phyloP scores from a whole-genome alignment of 2,329 filamentous ascomycete species.

The Tolypocladium cylindrosporum region DNA sequence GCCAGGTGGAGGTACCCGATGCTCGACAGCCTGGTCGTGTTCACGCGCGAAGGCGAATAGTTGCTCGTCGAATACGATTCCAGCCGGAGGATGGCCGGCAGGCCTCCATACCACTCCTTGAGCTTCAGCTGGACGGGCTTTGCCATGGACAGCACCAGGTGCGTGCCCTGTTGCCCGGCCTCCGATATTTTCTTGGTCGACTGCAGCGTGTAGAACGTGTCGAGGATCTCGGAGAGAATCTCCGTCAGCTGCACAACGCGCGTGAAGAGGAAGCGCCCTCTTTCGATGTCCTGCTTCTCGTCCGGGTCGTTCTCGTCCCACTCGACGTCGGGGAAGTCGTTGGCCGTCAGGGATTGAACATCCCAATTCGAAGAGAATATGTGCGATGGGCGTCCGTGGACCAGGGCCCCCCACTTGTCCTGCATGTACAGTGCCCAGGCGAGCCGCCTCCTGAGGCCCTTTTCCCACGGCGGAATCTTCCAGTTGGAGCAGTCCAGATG shows the following conservation, averaged over 20 bases:
- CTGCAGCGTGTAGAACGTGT: conserved; percentile 72
- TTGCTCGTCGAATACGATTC: conserved; percentile 38
- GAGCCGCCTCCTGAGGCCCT: conserved; percentile 71
- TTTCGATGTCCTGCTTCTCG: conserved; percentile 54
- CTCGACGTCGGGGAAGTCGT: conserved; percentile 66
- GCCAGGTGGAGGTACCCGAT: conserved; percentile 77
- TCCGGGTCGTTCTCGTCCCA: conserved; percentile 52
- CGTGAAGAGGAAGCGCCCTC: conserved; percentile 59
- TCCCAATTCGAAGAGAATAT: conserved; percentile 64
- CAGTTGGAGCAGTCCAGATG: conserved; percentile 80
- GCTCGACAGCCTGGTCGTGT: conserved; percentile 41
- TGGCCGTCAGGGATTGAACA: conserved; percentile 51
- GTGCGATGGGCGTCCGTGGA: conserved; percentile 79
- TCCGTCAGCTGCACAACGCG: conserved; percentile 68
- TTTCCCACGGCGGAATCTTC: conserved; percentile 85
- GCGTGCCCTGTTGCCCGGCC: conserved; percentile 59
- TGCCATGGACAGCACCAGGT: conserved; percentile 62
- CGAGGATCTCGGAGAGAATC: conserved; percentile 70
- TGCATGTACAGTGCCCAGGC: conserved; percentile 93
- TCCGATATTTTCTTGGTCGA: conserved; percentile 60
- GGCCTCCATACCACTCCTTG: conserved; percentile 68
- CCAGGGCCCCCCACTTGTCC: conserved; percentile 80
- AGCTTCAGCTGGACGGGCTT: conserved; percentile 77
- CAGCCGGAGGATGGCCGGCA: conserved; percentile 57
- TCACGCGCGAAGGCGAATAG: conserved; percentile 12